Conservation (phyloP, 805 yeast species). For the Starmera caribaea region DNA sequence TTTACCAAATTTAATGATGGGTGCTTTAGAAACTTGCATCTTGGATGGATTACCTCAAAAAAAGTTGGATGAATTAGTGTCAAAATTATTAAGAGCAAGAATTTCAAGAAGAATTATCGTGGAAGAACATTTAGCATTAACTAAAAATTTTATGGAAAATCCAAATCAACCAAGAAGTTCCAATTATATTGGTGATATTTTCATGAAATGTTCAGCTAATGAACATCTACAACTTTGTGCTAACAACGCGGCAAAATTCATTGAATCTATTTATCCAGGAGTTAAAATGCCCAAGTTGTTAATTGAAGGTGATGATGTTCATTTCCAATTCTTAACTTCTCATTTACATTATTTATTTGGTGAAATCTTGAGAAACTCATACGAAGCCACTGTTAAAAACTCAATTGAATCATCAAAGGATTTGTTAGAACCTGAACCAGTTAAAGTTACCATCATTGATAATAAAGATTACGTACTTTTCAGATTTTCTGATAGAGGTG, state of each 20-base stretch:
- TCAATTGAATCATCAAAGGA: constrained; percentile 22
- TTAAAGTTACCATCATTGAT: constrained; percentile 65
- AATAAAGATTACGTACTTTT: constrained; percentile 60
- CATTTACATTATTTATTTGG: constrained; percentile 84
- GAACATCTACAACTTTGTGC: constrained; percentile 54
- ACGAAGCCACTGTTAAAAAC: constrained; percentile 65
- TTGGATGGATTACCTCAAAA: constrained; percentile 46
- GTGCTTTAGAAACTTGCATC: constrained; percentile 74
- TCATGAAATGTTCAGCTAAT: constrained; percentile 65
- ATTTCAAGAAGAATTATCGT: constrained; percentile 84
- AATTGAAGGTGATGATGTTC: constrained; percentile 66
- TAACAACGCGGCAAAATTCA: constrained; percentile 37
- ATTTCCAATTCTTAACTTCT: constrained; percentile 75
- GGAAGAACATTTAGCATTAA: constrained; percentile 81
- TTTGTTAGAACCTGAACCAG: constrained; percentile 47
- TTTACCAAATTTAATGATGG: constrained; percentile 86
- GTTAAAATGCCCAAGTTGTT: constrained; percentile 61
- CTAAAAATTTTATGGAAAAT: constrained; percentile 47
- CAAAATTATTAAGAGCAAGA: constrained; percentile 72
- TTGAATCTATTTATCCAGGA: constrained; percentile 41
- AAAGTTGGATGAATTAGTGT: constrained; percentile 64
- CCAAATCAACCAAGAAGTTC: constrained; percentile 37
- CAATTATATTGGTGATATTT: constrained; percentile 63
- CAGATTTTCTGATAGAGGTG: constrained; percentile 83
- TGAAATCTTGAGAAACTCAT: constrained; percentile 78